Evolutionary conservation across 345 rosid species (phyloP), one percentile per base, ranked within the genome.

Genomic region (Odontarrhena argentea): DNA sequence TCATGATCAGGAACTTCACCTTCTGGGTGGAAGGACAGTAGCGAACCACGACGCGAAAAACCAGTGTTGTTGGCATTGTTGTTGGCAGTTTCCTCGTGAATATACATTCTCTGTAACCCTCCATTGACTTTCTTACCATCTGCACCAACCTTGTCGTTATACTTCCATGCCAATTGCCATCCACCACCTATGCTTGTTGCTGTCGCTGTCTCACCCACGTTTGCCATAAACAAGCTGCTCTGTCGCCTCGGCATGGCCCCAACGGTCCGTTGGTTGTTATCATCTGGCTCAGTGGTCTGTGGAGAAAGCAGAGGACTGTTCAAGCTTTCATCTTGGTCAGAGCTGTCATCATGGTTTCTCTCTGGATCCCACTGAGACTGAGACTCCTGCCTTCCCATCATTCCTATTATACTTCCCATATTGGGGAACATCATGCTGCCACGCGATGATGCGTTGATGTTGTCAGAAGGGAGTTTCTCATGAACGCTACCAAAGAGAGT

Each of bases 121-220:
- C 88, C 95, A 82, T 80, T 73, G 72, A 73, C 72, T 45, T 14
- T 73, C 35, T 60, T 61, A 53, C 77, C 86, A 77, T 84, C 87
- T 76, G 81, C 83, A 4, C 87, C 91, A 64, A 82, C 86, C 68
- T 70, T 83, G 55, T 80, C 88, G 3, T 86, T 51, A 84, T 87
- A 86, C 75, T 88, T 85, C 89, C 91, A 91, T 0, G 96, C 97
- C 77, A 91, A 61, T 66, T 88, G 91, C 96, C 93, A 91, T 8
- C 97, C 96, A n/a, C 90, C 92, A 18, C 97, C 92, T 60, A 91
- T 86, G 49, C 88, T 92, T 38, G 87, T 81, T 41, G 85, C 71
- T 63, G 86, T 65, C 0, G 65, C 72, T 0, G 90, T 79, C 59
- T 90, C 97, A 45, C 83, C 91, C 25, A 65, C 61, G 65, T 88